Base-by-base conservation (phyloP, 495 filamentous ascomycete species). In the Podospora bellae-mahoneyi region DNA sequence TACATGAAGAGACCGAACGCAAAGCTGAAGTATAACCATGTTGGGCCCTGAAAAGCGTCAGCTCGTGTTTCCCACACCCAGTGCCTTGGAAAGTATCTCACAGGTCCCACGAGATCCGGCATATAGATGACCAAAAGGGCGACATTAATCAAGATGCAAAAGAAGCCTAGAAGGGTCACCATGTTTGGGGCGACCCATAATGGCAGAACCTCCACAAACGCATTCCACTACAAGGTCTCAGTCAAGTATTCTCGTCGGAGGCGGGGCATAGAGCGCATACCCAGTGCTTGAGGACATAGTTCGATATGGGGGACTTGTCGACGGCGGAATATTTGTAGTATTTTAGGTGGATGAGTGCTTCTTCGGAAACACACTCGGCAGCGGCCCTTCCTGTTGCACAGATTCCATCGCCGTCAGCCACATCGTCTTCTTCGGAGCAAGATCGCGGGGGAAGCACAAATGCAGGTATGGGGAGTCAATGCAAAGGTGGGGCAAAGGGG, bases 151-250 rank as follows among this genome's bases (percentile, higher is more conserved):
- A 99, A 81, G 71, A 99, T 96, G 80, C 92, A 98, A 79, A 91
- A 87, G 86, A 99, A 98, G 66, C 95, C 95, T 26, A 99, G 77
- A 9, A 99, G 87, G 71, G 95, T 99, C 48, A 99, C 94, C 87
- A 97, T 94, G 77, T 99, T 99, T 7, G 95, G 95, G 15, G 96
- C 96, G 39, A 99, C 84, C 93, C 94, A 99, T 86, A 97, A 78
- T 66, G 95, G 95, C 71, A 99, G 79, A 39, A 98, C 78, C 77
- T 97, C 88, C 68, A 97, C 96, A 72, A 95, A 95, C 61, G 90
- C 93, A 87, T 97, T 98, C 95, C 95, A 99, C 94, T 98, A 57
- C 67, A 9, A 66, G 56, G 13, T 68, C 62, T 69, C 56, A 69
- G 63, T 61, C 64, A 54, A 23, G 48, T 48, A 23, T 39, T 32